Evolutionary conservation across 23 red algal species (phyloP), one percentile per base, ranked within the genome.

Genomic region (Cyanidium caldarium): DNA sequence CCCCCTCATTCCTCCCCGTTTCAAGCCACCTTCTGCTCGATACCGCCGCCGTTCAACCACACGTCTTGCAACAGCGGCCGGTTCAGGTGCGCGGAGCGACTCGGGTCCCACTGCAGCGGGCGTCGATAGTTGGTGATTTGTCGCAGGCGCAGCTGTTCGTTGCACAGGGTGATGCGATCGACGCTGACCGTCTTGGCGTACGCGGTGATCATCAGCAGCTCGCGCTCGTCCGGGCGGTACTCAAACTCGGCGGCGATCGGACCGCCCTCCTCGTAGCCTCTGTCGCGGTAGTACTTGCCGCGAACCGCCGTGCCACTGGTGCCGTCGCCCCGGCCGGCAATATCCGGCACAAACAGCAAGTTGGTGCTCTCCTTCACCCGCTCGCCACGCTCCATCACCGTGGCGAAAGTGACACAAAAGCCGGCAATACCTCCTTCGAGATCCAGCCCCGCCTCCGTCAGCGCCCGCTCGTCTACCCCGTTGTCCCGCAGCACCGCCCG

Each of bases 201-300:
- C 25, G 36, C 57, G 0, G 85, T 88, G 25, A 67, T 76, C 85
- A 88, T 88, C 0, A 45, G 46, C 23, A 88, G 75, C 66, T 76
- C 34, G 56, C 51, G 72, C 40, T 33, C 61, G 0, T 35, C 77
- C 21, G 44, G 34, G 14, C 69, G 40, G 58, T 80, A 88, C 35
- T 45, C 44, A 58, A 88, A 88, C 20, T 70, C 33, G 12, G 76
- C 76, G 30, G 43, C 46, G 16, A 65, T 82, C 28, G 77, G 77
- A 3, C 57, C 69, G 57, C 56, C 40, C 66, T 88, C 85, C 41
- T 88, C 85, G 56, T 88, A 88, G 17, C 85, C 85, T 23, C 67
- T 57, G 70, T 76, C 69, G 39, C 85, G 77, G 61, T 65, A 81
- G 38, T 88, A 88, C 19, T 44, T 44, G 30, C 85, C 85, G 21